A percentile compares a stretch with the other conserved stretches of the same genome.
Conservation (phyloP, 169 alveolate species). For the Neospora caninum region DNA sequence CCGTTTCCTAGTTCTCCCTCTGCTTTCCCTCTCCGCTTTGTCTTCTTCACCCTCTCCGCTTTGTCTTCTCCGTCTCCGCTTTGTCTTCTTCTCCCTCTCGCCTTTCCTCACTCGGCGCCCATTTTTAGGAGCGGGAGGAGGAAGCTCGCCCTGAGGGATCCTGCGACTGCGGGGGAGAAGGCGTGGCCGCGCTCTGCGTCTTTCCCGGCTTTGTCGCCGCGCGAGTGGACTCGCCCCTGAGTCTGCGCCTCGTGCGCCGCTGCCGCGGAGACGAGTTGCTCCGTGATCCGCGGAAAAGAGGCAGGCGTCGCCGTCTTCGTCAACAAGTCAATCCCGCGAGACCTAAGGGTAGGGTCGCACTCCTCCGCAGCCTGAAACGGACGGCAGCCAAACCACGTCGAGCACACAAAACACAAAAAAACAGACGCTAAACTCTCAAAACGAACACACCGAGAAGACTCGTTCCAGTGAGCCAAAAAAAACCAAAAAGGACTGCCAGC, state of each 20-base stretch:
- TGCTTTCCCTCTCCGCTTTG: too few relatives aligned
- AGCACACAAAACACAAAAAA: neutral
- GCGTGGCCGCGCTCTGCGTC: neutral
- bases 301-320: conserved; percentile 25
- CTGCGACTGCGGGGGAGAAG: neutral
- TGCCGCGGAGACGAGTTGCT: conserved; percentile 38
- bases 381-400: neutral
- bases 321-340: conserved; percentile 23
- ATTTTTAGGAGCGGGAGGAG: neutral
- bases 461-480: too few relatives aligned
- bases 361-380: conserved; percentile 31
- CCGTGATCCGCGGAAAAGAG: conserved; percentile 4
- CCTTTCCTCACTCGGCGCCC: conserved; percentile 28
- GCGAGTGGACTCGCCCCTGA: neutral
- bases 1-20: too few relatives aligned
- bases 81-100: too few relatives aligned
- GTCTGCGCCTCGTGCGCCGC: neutral
- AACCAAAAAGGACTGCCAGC: too few relatives aligned
- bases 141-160: neutral
- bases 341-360: conserved; percentile 3
- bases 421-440: neutral
- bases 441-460: too few relatives aligned
- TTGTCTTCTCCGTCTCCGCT: too few relatives aligned
- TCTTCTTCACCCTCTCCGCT: too few relatives aligned
- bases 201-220: neutral